Conservation (phyloP, 2,329 filamentous ascomycete genomes). For the Calonectria pauciramosa region DNA sequence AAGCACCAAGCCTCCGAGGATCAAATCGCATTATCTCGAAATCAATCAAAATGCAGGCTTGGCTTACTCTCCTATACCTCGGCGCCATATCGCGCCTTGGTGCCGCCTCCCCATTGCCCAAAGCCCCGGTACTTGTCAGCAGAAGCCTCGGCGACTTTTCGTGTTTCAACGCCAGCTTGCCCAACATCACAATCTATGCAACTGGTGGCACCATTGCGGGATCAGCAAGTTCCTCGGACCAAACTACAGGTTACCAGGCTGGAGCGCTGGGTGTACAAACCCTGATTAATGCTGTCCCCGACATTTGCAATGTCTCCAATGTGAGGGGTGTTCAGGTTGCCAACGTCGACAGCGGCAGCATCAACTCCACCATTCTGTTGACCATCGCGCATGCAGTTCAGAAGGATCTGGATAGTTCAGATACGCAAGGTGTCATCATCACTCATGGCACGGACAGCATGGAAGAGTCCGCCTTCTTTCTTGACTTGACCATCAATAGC, state of each 20-base stretch:
- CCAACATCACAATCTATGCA: constrained; percentile 69
- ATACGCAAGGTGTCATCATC: constrained; percentile 63
- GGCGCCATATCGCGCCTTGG: background rate
- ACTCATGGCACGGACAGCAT: constrained; percentile 76
- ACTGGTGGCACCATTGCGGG: constrained; percentile 73
- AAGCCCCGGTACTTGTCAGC: background rate
- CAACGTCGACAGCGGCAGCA: constrained; percentile 61
- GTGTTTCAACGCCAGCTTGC: constrained; percentile 52
- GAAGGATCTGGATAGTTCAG: constrained; percentile 55
- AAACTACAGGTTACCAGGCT: constrained; percentile 59
- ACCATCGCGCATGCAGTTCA: constrained; percentile 63
- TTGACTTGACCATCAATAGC: constrained; percentile 68
- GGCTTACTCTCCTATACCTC: background rate
- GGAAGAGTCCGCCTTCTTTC: constrained; percentile 73
- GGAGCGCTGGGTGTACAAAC: constrained; percentile 62
- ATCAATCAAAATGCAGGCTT: constrained; percentile 1
- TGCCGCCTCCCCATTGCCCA: background rate
- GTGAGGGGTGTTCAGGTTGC: constrained; percentile 66
- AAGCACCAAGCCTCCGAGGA: too few relatives aligned
- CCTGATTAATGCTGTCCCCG: constrained; percentile 68
- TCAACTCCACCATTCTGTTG: constrained; percentile 64
- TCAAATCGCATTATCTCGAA: too few relatives aligned
- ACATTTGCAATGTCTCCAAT: constrained; percentile 67
- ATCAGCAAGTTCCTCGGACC: constrained; percentile 59
- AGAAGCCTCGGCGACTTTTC: constrained; percentile 36